Conservation (phyloP, 2,329 filamentous ascomycete species). For the Huntiella bhutanensis region DNA sequence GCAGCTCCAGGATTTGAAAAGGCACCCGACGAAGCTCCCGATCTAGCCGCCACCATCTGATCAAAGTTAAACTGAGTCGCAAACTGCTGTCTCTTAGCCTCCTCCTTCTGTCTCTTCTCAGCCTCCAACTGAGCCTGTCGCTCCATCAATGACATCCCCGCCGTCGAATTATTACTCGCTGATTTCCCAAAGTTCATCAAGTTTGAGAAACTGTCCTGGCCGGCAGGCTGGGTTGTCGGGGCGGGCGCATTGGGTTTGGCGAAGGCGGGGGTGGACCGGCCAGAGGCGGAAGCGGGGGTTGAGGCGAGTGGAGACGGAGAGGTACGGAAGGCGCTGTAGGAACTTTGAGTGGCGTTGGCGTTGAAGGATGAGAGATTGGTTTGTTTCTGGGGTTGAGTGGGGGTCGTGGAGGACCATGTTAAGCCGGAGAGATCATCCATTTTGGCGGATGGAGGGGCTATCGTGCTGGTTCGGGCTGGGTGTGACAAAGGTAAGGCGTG, state of each 20-base stretch:
- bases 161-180: conserved; percentile 36
- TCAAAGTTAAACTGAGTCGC: conserved; percentile 62
- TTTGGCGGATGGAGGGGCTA: conserved; percentile 12
- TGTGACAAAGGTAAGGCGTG: no score
- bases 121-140: conserved; percentile 49
- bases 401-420: conserved; percentile 32
- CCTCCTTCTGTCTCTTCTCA: conserved; percentile 53
- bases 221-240: neutral
- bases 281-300: conserved; percentile 20
- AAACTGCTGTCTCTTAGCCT: conserved; percentile 49
- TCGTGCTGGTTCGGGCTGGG: no score
- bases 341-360: conserved; percentile 24
- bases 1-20: conserved; percentile 12
- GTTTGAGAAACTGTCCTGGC: conserved; percentile 58
- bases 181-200: conserved; percentile 38
- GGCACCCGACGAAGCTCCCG: conserved; percentile 20
- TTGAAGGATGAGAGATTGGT: conserved; percentile 19
- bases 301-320: conserved; percentile 31
- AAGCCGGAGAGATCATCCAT: conserved; percentile 46
- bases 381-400: conserved; percentile 21
- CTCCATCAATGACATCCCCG: conserved; percentile 60
- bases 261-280: conserved; percentile 30
- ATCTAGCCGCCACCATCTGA: conserved; percentile 53
- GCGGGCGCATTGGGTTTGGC: conserved; percentile 15
- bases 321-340: conserved; percentile 33